Percentiles rank a stretch among this genome's conserved stretches.
Evolutionary conservation across 257 asterid genomes (phyloP).

Genomic region (Schizonepeta tenuifolia): DNA sequence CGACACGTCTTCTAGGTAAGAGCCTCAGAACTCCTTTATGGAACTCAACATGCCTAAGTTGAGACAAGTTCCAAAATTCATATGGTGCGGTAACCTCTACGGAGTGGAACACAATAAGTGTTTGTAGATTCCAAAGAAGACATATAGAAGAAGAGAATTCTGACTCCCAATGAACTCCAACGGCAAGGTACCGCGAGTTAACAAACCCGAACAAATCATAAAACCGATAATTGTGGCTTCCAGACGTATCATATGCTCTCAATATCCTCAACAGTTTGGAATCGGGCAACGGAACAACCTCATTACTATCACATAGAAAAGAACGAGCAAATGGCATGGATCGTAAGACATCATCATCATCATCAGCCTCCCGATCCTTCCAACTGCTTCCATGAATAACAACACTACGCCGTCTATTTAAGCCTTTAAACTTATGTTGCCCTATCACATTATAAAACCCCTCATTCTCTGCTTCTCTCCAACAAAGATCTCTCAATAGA

Average conservation of each 20-base stretch:
- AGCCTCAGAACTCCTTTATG: too few species aligned
- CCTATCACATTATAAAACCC: neutral
- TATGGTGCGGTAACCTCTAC: neutral
- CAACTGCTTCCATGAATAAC: neutral
- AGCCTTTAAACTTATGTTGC: neutral
- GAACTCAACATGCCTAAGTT: constrained; percentile 20
- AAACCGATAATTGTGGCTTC: too few species aligned
- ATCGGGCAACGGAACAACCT: neutral
- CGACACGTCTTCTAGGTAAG: neutral
- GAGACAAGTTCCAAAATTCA: constrained; percentile 21
- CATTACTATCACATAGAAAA: neutral
- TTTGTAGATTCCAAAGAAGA: constrained; percentile 17
- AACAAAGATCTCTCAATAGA: neutral
- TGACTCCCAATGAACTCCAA: neutral
- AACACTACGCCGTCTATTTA: neutral
- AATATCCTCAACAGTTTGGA: constrained; percentile 8
- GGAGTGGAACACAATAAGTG: neutral
- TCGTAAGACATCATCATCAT: neutral
- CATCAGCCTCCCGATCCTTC: neutral
- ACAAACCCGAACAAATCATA: neutral
- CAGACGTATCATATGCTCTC: neutral
- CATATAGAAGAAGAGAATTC: neutral
- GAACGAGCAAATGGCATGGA: constrained; percentile 3
- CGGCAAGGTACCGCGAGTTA: constrained; percentile 20
- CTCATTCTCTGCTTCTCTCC: neutral